Percentiles rank a stretch among this genome's conserved stretches.
Conservation (phyloP, 1,284 basidiomycete genomes). For the Malassezia brasiliensis region DNA sequence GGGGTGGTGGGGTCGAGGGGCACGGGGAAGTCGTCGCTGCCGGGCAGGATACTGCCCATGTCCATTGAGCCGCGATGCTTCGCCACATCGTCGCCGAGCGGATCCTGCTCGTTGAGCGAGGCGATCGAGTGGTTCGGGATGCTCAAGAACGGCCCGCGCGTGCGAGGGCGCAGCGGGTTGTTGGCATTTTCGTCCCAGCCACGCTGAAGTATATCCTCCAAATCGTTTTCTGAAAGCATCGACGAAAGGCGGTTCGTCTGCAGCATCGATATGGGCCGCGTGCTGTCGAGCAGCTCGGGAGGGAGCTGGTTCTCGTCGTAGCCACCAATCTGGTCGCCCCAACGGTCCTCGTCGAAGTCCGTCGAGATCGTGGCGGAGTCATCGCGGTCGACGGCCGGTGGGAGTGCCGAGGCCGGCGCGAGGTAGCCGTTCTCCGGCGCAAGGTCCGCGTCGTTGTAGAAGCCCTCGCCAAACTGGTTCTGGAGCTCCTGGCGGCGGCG, state of each 20-base stretch:
- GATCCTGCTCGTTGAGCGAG: slow-evolving; percentile 6
- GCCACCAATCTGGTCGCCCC: slow-evolving; percentile 57
- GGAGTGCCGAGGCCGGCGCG: background rate
- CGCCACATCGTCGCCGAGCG: background rate
- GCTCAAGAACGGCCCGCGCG: slow-evolving; percentile 4
- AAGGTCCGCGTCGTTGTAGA: slow-evolving; percentile 56
- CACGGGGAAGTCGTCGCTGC: background rate
- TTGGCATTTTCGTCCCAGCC: slow-evolving; percentile 10
- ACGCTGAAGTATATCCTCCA: slow-evolving; percentile 10
- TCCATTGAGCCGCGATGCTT: slow-evolving; percentile 4
- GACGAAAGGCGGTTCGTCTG: background rate
- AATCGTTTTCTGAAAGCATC: slow-evolving; percentile 2
- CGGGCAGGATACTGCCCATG: slow-evolving; percentile 9
- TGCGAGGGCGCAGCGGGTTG: background rate
- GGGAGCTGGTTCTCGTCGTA: slow-evolving; percentile 23
- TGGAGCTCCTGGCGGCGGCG: slow-evolving; percentile 53
- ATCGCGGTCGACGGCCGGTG: slow-evolving; percentile 16
- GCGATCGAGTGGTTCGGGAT: slow-evolving; percentile 11
- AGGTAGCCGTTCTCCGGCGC: background rate
- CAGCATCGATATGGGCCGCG: slow-evolving; percentile 2
- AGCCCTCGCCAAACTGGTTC: slow-evolving; percentile 56
- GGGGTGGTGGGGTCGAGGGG: background rate
- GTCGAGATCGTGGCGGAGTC: slow-evolving; percentile 21
- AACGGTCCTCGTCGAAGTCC: slow-evolving; percentile 73
- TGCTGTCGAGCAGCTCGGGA: slow-evolving; percentile 6